phyloP scores from a whole-genome alignment of 1,284 basidiomycete genomes.

The Xanthoconium separans region DNA sequence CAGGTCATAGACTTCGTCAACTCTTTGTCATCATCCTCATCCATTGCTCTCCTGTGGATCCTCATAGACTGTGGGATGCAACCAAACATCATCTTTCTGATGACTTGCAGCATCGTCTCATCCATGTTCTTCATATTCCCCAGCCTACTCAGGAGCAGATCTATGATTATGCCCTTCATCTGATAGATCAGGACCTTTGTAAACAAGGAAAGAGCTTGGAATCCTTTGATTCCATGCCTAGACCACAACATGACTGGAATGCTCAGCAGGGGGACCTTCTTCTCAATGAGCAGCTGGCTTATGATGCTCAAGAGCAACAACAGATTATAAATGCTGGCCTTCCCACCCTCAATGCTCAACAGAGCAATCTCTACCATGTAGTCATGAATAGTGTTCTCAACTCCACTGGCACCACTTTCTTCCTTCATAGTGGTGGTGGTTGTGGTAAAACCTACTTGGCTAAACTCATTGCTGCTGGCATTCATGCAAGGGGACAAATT shows the following conservation, averaged over 20 bases:
- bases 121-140: neutral
- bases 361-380: slow-evolving; percentile 8
- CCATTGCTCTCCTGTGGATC: slow-evolving; percentile 27
- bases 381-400: slow-evolving; percentile 13
- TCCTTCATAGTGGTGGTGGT: slow-evolving; percentile 47
- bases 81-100: slow-evolving; percentile 31
- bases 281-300: slow-evolving; percentile 40
- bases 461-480: slow-evolving; percentile 36
- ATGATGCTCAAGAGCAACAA: slow-evolving; percentile 25
- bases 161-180: slow-evolving; percentile 40
- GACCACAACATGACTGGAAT: slow-evolving; percentile 29
- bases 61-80: slow-evolving; percentile 28
- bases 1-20: slow-evolving; percentile 26
- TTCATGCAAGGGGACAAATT: slow-evolving; percentile 33
- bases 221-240: slow-evolving; percentile 36
- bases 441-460: no score
- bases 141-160: slow-evolving; percentile 32
- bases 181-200: slow-evolving; percentile 33
- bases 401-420: slow-evolving; percentile 30
- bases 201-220: slow-evolving; percentile 22
- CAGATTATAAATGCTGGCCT: slow-evolving; percentile 9
- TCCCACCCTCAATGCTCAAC: slow-evolving; percentile 2
- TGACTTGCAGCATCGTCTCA: slow-evolving; percentile 25
- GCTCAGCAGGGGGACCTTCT: slow-evolving; percentile 29
- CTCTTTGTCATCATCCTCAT: slow-evolving; percentile 36